These are phyloP conservation scores for Trichoderma pleuroti DNA, from an alignment of 2,329 filamentous ascomycete genomes.

Conservation along the genomic window DNA sequence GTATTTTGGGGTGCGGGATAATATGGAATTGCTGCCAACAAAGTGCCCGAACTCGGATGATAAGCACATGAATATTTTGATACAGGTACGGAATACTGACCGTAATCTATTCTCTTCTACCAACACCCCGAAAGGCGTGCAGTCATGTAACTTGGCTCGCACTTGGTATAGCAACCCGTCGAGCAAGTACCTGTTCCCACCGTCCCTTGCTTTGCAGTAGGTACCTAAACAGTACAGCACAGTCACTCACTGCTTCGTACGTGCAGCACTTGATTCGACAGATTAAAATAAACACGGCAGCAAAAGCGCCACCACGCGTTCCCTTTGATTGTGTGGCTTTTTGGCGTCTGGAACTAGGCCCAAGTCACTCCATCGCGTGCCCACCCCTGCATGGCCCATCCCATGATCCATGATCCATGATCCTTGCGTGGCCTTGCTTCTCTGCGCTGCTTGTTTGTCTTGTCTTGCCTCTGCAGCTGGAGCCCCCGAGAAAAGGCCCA, in stretches of 20 bases:
- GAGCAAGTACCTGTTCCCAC: neutral
- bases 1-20: neutral
- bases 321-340: conserved; percentile 16
- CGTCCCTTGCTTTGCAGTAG: neutral
- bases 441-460: neutral
- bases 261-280: neutral
- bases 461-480: conserved; percentile 15
- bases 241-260: neutral
- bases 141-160: too few species aligned
- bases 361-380: neutral
- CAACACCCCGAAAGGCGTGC: neutral
- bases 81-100: too few species aligned
- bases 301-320: conserved; percentile 11
- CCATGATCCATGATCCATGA: neutral
- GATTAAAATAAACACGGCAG: conserved; percentile 18
- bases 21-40: neutral
- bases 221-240: too few species aligned
- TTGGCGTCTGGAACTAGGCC: neutral
- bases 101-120: neutral
- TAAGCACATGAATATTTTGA: neutral
- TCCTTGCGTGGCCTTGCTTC: neutral
- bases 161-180: too few species aligned
- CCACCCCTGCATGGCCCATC: conserved; percentile 14
- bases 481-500: neutral
- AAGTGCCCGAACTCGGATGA: neutral